Evolutionary conservation across 441 rosid genomes (phyloP), one percentile per base, ranked within the genome.

Genomic region (Pelargonium cotyledonis): DNA sequence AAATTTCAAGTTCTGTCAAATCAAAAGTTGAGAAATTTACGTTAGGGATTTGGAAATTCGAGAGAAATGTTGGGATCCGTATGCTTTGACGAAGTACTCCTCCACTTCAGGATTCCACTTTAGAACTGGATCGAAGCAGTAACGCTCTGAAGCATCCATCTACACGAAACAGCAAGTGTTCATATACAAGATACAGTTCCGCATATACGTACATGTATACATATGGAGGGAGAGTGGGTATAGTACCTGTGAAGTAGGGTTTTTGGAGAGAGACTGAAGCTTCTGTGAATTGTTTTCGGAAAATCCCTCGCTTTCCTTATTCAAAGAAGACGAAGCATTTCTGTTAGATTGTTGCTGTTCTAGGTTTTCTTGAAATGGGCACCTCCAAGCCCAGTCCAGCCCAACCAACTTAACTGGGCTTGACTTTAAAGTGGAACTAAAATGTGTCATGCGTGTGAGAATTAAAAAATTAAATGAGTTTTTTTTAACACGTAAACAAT

Each of bases 51-150:
- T 71, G 75, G 98, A 90, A 77, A 95, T 89, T 73, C 85, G 87
- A 75, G 91, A 70, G 71, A 91, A 95, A 75, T 88, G 89, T 8
- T 82, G 80, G 55, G 81, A 68, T 67, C 98, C 98, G 21, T 95
- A 92, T 35, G 99, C 99, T 55, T 80, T 83, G 77, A 70, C 67
- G 85, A 95, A 89, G 83, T 92, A 92, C 0, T 84, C 88, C 75
- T 90, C 90, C 35, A 95, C 93, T 70, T 85, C 78, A 71, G 98
- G 86, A 73, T 90, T 80, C 99, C 99, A 95, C 29, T 81, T 83
- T 81, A 95, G 61, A 14, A 68, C 70, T 1, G 99, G 98, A 67
- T 79, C 84, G 82, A 82, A 95, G 78, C 85, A 81, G 85, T 90
- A 95, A 68, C 98, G 91, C 75, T 83, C 85, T 3, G 82, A 79